Evolutionary conservation across 164 flowering plant species (phyloP).

Genomic region (Chimonanthus praecox): DNA sequence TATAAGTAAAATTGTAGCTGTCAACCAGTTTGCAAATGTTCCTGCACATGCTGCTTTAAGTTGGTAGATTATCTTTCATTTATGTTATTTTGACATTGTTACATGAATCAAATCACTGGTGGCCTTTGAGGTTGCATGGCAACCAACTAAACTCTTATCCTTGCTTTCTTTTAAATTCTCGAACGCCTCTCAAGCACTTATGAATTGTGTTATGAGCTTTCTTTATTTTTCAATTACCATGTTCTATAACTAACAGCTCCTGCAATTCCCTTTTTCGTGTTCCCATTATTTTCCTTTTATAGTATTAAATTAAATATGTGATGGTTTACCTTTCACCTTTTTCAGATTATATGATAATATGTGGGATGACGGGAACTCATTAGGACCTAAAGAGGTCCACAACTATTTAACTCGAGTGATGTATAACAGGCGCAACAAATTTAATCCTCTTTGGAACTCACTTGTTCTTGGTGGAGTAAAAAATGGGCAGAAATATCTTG

Average conservation of each 20-base stretch:
- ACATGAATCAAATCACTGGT: no score
- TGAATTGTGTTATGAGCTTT: no score
- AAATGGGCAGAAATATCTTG: conserved; percentile 91
- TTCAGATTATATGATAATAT: conserved; percentile 81
- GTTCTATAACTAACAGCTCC: not conserved
- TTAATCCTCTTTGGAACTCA: conserved; percentile 83
- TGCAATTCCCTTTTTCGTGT: not conserved
- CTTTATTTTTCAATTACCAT: not conserved
- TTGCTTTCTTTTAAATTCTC: no score
- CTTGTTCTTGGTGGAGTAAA: conserved; percentile 93
- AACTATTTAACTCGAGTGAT: conserved; percentile 55
- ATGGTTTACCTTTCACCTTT: not conserved
- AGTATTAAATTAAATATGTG: not conserved
- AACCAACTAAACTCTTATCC: no score
- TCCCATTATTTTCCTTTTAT: no score
- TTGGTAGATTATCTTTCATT: no score
- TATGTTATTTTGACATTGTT: no score
- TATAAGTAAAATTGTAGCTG: no score
- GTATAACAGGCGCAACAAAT: conserved; percentile 36
- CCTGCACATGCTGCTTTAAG: no score
- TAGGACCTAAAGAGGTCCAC: conserved; percentile 94
- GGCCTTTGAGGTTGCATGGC: no score
- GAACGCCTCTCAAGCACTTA: no score
- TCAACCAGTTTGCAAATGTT: no score
- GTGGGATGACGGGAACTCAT: conserved; percentile 98